These are phyloP conservation scores for Waltergamsia citrina DNA, from an alignment of 2,329 filamentous ascomycete genomes.

Conservation along the genomic window DNA sequence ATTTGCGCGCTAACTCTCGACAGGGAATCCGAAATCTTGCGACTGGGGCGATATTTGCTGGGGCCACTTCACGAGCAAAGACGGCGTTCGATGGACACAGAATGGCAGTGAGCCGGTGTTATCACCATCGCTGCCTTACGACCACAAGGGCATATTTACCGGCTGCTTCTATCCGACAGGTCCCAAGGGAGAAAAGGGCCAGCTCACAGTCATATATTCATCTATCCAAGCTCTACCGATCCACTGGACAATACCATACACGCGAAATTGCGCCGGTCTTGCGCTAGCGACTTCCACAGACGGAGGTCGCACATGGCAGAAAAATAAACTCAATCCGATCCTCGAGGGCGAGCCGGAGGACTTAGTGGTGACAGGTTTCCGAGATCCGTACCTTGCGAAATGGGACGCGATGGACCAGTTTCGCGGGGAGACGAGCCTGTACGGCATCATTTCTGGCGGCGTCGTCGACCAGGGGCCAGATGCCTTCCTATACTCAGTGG, in stretches of 20 bases:
- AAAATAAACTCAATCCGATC: constrained; percentile 18
- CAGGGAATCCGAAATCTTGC: constrained; percentile 23
- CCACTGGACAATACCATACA: constrained; percentile 27
- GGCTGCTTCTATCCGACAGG: constrained; percentile 40
- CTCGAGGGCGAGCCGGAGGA: constrained; percentile 16
- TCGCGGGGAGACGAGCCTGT: constrained; percentile 19
- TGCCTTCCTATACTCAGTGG: constrained; percentile 34
- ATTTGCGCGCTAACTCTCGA: not conserved
- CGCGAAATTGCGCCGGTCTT: constrained; percentile 28
- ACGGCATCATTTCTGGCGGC: constrained; percentile 39
- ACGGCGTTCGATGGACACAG: constrained; percentile 31
- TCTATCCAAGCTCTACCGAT: constrained; percentile 22
- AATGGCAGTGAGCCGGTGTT: constrained; percentile 20
- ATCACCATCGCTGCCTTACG: constrained; percentile 29
- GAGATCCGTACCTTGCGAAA: constrained; percentile 20
- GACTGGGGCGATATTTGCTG: constrained; percentile 31
- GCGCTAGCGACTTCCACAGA: constrained; percentile 27
- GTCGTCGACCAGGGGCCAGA: constrained; percentile 29
- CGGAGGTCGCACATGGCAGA: constrained; percentile 22
- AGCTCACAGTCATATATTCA: constrained; percentile 22
- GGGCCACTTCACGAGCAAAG: constrained; percentile 39
- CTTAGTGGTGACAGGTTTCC: constrained; percentile 18
- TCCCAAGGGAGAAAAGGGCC: constrained; percentile 25
- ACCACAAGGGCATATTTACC: constrained; percentile 41
- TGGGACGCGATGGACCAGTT: constrained; percentile 17